Evolutionary conservation across 83 land plant genomes (phyloP), one percentile per base, ranked within the genome.

Genomic region (Picea engelmannii): DNA sequence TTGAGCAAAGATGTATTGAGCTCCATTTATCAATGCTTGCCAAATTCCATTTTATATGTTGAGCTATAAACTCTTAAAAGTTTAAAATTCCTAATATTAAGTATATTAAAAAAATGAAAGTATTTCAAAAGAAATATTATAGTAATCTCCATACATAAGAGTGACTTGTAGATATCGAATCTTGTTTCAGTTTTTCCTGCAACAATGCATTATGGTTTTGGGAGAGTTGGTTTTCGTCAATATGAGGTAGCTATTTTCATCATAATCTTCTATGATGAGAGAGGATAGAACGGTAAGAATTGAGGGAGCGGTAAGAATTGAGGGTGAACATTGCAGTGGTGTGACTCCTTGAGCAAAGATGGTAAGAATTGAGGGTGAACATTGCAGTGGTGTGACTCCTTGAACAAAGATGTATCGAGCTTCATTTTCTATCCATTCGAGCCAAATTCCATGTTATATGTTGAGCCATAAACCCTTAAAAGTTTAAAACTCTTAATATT

Each of bases 381-480:
- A 78, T 23, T 25, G 62, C 23, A 78, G 27, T 4, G 63, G 79
- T 55, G 63, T 31, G 1, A 78, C 52, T 7, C 79, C 63, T 4
- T 55, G 79, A 78, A 58, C 79, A 4, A 78, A 3, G 27, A 78
- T 55, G 7, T 25, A 23, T 55, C 7, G 38, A 55, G 79, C 79
- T 25, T 62, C 79, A 17, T 58, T 13, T 16, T 78, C 17, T 24
- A 78, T 60, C 13, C 58, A 49, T 8, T 4, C 64, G 62, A 52
- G 35, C 21, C 49, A 0, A 58, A 4, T 71, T 71, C 24, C 40
- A 71, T 18, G 11, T 0, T 0, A 42, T 2, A 71, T 4, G 7
- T 40, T 35, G 11, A 71, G 0, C 20, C 6, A 2, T 70, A 40
- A 40, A 47, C 9, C 8, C 49, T 47, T 47, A 1, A 47, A 47